A percentile compares a stretch with the other conserved stretches of the same genome.
phyloP scores from a whole-genome alignment of 2,329 filamentous ascomycete genomes.

The Westerdykella ornata region DNA sequence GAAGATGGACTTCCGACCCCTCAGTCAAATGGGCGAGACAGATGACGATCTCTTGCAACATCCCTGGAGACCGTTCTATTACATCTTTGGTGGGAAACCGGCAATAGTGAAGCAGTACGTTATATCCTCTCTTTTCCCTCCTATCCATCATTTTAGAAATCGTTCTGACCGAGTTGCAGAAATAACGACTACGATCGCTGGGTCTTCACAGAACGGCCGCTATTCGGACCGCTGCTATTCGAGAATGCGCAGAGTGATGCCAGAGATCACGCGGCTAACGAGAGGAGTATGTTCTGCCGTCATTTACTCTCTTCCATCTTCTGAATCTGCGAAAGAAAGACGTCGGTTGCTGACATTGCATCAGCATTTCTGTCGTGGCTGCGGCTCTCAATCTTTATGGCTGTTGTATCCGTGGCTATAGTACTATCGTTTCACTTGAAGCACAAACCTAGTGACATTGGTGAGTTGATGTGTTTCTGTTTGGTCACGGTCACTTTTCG shows the following conservation, averaged over 20 bases:
- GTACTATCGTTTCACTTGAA: slow-evolving; percentile 90
- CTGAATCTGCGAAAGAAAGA: not conserved
- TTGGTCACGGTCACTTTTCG: slow-evolving; percentile 1
- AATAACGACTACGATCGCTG: slow-evolving; percentile 38
- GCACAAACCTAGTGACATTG: slow-evolving; percentile 52
- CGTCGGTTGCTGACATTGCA: not conserved
- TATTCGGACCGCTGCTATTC: slow-evolving; percentile 63
- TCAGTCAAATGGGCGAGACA: slow-evolving; percentile 21
- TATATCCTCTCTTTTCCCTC: not conserved
- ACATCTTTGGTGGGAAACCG: slow-evolving; percentile 44
- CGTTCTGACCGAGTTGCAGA: slow-evolving; percentile 19
- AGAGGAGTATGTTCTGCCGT: slow-evolving; percentile 49
- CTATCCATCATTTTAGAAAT: not conserved
- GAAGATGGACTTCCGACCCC: slow-evolving; percentile 30
- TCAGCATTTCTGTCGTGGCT: slow-evolving; percentile 80
- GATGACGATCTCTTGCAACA: slow-evolving; percentile 29
- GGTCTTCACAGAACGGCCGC: slow-evolving; percentile 56
- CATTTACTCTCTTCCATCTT: not conserved
- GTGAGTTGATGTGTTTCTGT: slow-evolving; percentile 1
- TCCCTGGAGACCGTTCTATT: slow-evolving; percentile 49
- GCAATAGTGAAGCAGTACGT: slow-evolving; percentile 41
- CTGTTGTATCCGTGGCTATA: slow-evolving; percentile 82
- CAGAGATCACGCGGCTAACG: slow-evolving; percentile 72
- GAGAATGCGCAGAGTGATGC: slow-evolving; percentile 69
- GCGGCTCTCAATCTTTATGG: slow-evolving; percentile 81